Evolutionary conservation across 2,329 filamentous ascomycete species (phyloP), one percentile per base, ranked within the genome.

Genomic region (Chaetomium strumarium): DNA sequence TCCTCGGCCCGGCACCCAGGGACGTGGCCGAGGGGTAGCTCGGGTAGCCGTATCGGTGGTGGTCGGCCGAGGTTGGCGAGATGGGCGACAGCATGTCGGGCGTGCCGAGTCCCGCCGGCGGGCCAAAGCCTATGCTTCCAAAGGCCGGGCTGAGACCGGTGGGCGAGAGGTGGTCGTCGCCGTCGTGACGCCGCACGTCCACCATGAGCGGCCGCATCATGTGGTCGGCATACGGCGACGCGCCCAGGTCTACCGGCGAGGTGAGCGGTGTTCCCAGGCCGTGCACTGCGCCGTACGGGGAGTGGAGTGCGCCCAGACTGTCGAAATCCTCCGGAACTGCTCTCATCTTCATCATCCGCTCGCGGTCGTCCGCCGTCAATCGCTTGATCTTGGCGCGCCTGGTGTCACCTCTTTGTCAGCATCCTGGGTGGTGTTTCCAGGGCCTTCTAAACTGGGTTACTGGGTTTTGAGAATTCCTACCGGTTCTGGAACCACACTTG

Each of bases 401-500:
- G 51, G 46, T n/a, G n/a, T 29, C 24, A 8, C 19, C 14, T n/a
- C n/a, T n/a, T n/a, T 46, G 49, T 66, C 41, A 63, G 61, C 52
- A 56, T 17, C 17, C 17, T 33, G 17, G 33, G 10, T 2, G 13
- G 9, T 5, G 7, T 5, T 39, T 20, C 33, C 19, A 37, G n/a
- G 16, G n/a, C n/a, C 5, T 16, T 37, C 34, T n/a, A n/a, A n/a
- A n/a, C n/a, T 13, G 33, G 36, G 41, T n/a, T n/a, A 24, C 36
- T 9, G 49, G 51, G 49, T 40, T 8, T 12, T 13, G 8, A 46
- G 20, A 11, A 53, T 38, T 65, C 78, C 62, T 79, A 96, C 91
- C 91, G 83, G 71, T 97, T 97, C 70, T 97, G 91, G 71, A 97
- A 97, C 92, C 91, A 97, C 46, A 97, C 91, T 69, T 97, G 91